Conservation (phyloP, 257 asterid genomes). For the Jasminum sambac region DNA sequence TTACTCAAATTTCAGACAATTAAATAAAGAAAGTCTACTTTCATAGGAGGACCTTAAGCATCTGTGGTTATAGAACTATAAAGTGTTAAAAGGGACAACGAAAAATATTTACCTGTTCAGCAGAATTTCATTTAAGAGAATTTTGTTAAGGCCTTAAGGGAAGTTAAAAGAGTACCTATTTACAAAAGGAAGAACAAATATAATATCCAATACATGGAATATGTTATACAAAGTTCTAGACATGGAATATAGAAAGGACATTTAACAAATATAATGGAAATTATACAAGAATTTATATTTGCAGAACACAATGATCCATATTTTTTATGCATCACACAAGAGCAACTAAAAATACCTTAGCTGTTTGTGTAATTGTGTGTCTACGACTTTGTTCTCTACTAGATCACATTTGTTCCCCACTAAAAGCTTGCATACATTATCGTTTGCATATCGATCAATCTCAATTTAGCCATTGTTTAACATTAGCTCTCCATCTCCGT, state of each 20-base stretch:
- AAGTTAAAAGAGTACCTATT: no score
- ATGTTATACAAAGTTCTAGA: neutral
- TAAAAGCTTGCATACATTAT: conserved; percentile 97
- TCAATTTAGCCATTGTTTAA: no score
- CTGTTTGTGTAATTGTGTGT: conserved; percentile 80
- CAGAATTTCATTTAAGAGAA: neutral
- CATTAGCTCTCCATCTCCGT: no score
- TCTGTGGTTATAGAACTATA: no score
- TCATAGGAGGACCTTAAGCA: no score
- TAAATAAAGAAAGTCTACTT: no score
- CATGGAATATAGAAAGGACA: neutral
- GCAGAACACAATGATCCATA: neutral
- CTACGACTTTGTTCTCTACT: conserved; percentile 88
- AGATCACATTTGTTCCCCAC: conserved; percentile 98
- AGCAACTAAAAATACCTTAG: conserved; percentile 49
- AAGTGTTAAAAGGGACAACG: no score
- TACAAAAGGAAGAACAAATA: neutral
- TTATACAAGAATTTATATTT: neutral
- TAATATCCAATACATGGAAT: neutral
- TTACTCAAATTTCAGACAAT: no score
- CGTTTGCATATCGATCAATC: no score
- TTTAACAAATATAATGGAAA: neutral
- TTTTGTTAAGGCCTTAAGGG: no score
- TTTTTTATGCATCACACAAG: neutral
- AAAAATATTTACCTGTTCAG: neutral